These are phyloP conservation scores for Alopecurus myosuroides DNA, from an alignment of 176 grass and related monocot genomes.

Conservation along the genomic window DNA sequence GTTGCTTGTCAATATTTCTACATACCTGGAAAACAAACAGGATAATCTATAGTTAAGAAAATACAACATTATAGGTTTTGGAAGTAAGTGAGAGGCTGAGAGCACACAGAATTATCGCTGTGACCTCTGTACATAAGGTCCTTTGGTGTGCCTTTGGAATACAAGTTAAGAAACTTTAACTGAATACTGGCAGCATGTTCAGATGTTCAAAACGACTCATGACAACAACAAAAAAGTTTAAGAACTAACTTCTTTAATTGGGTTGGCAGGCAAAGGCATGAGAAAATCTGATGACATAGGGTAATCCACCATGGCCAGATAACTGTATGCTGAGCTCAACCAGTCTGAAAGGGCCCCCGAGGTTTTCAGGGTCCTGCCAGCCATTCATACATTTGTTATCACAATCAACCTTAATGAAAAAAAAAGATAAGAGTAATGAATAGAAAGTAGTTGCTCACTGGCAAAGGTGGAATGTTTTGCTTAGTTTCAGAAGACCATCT, in stretches of 20 bases:
- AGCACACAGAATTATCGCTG: not conserved
- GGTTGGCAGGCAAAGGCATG: constrained; percentile 88
- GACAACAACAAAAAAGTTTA: not conserved
- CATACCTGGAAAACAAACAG: constrained; percentile 60
- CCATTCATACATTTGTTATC: not conserved
- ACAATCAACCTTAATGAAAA: not conserved
- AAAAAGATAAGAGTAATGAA: not conserved
- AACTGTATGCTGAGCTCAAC: constrained; percentile 91
- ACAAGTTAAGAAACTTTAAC: not conserved
- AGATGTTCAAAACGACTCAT: not conserved
- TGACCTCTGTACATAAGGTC: not conserved
- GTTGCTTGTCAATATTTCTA: constrained; percentile 69
- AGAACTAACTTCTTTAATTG: constrained; percentile 90
- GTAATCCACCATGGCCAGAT: constrained; percentile 94
- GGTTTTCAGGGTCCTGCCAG: constrained; percentile 62
- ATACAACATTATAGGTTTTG: not conserved
- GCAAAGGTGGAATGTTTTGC: constrained; percentile 80
- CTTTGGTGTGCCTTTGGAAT: not conserved
- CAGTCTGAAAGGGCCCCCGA: constrained; percentile 69
- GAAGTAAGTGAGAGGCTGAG: not conserved
- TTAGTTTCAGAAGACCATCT: constrained; percentile 69
- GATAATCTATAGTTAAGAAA: not conserved
- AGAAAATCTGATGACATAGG: constrained; percentile 79
- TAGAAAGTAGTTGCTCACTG: constrained; percentile 31
- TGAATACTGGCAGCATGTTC: not conserved